Conservation (phyloP, 2,329 filamentous ascomycete species). For the Penicillium sp. region DNA sequence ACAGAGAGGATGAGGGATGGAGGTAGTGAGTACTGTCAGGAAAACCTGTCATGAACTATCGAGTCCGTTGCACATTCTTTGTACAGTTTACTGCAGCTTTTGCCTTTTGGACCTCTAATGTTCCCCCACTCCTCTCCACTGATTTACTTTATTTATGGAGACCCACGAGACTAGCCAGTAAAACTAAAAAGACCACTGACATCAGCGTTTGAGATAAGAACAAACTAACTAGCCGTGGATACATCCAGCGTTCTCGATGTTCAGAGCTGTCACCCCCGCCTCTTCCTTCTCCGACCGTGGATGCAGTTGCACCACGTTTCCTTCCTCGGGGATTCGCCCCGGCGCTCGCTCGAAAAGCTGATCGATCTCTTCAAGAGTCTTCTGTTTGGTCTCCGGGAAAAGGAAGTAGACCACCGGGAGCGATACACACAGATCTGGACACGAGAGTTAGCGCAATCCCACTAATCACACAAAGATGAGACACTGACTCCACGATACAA, state of each 20-base stretch:
- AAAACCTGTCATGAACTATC: not conserved
- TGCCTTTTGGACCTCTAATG: not conserved
- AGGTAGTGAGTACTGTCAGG: not conserved
- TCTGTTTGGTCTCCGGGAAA: conserved; percentile 58
- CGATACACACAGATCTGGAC: conserved; percentile 37
- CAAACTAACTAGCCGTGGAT: not conserved
- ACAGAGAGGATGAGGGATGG: not conserved
- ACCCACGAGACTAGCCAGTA: not conserved
- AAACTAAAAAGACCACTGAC: not conserved
- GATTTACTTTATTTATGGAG: not conserved
- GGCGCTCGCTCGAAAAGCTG: conserved; percentile 56
- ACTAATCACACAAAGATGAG: not conserved
- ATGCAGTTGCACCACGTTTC: not conserved
- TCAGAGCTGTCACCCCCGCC: conserved; percentile 12
- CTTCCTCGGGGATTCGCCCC: conserved; percentile 50
- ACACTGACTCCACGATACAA: conserved; percentile 53
- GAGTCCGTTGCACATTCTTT: not conserved
- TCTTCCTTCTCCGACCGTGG: conserved; percentile 13
- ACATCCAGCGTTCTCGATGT: conserved; percentile 18
- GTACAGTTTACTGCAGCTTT: not conserved
- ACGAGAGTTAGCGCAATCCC: conserved; percentile 3
- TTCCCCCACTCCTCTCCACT: not conserved
- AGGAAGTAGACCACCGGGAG: conserved; percentile 52
- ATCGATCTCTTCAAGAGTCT: conserved; percentile 61
- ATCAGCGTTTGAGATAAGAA: not conserved